These are phyloP conservation scores for Microdochium nivale DNA, from an alignment of 2,329 filamentous ascomycete genomes.

Conservation along the genomic window DNA sequence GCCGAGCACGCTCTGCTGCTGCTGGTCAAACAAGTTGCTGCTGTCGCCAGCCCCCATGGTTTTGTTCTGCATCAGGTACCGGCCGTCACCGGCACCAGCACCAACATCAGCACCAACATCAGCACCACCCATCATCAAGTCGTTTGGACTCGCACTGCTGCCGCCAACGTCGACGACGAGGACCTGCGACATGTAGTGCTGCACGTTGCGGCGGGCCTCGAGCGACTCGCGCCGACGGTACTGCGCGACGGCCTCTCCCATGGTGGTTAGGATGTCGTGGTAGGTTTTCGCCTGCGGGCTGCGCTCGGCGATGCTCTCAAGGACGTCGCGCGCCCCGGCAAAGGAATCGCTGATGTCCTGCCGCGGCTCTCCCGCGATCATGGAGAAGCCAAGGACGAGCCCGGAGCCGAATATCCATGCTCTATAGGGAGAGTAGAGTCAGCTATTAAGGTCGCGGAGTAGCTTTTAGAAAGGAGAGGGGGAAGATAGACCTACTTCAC, in stretches of 20 bases:
- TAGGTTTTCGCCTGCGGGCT: constrained; percentile 51
- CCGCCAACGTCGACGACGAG: background rate
- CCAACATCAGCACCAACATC: background rate
- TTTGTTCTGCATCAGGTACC: background rate
- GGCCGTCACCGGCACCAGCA: background rate
- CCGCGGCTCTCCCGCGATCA: constrained; percentile 38
- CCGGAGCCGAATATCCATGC: constrained; percentile 48
- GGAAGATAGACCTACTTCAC: constrained; percentile 36
- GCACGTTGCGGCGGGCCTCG: background rate
- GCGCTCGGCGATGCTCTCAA: constrained; percentile 35
- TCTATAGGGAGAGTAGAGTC: constrained; percentile 17
- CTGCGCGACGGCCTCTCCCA: constrained; percentile 34
- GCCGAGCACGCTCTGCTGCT: background rate
- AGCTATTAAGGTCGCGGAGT: background rate
- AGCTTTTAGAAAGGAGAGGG: background rate
- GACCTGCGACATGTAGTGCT: background rate
- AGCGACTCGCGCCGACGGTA: constrained; percentile 18
- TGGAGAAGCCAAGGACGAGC: constrained; percentile 45
- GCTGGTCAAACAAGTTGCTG: background rate
- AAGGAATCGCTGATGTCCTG: constrained; percentile 40
- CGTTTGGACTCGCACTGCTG: background rate
- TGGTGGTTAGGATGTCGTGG: constrained; percentile 40
- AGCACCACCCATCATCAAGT: too few relatives aligned
- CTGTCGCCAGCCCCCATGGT: background rate
- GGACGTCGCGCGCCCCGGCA: constrained; percentile 36